Evolutionary conservation across 352 stramenopile genomes (phyloP), one percentile per base, ranked within the genome.

Genomic region (Pythium grandisporangium): DNA sequence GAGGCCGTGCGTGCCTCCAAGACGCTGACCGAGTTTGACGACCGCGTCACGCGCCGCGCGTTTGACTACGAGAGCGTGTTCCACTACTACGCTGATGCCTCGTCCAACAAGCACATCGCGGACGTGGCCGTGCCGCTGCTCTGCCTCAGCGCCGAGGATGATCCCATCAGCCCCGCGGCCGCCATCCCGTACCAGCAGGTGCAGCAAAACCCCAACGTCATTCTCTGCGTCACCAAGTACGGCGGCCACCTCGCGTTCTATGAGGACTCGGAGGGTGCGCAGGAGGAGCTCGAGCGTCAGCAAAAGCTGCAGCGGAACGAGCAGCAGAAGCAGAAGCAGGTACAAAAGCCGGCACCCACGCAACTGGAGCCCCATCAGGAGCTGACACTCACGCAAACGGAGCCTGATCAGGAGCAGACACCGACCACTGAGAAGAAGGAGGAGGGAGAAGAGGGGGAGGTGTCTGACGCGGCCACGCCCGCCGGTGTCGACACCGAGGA

Each of bases 171-270:
- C 22, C 60, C 66, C n/a, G 36, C 45, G 23, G 26, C 37, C 0
- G 57, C 61, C 20, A 10, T 74, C 21, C 64, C 64, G 7, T 37
- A 36, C 32, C 10, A 41, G 2, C 46, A 69, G n/a, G 53, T 76
- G 3, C 21, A 59, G 38, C 46, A 58, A 14, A 85, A 76, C 38
- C 42, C 56, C 14, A 80, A 84, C 19, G 47, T 80, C 16, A 73
- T 85, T 25, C 37, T 85, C 21, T 74, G 60, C 24, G 58, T 63
- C 14, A 85, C 72, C 22, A 66, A 78, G 20, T 56, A 42, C 3
- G 70, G 72, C 25, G 70, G 70, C 7, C 72, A 82, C 45, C 55
- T 85, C 34, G 66, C 48, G 0, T 85, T 81, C 36, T 83, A 76
- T 33, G 56, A 77, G 50, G 25, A 63, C 14, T 14, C 14, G 8